Evolutionary conservation across 2,329 filamentous ascomycete species (phyloP).

Genomic region (Tolypocladium inflatum): DNA sequence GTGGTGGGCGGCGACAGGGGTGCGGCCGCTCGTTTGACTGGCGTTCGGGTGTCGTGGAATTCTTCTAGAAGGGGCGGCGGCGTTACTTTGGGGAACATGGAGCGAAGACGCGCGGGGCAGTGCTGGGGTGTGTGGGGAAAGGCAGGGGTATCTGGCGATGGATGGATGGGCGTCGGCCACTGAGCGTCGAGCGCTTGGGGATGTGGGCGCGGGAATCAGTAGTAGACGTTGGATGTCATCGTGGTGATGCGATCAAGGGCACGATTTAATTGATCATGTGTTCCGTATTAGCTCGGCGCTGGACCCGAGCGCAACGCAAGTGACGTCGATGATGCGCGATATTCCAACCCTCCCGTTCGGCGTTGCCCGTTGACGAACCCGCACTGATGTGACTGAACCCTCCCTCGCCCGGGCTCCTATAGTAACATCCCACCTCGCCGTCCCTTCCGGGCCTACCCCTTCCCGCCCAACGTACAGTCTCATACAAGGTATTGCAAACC

Average conservation of each 20-base stretch:
- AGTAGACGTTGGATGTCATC: background rate
- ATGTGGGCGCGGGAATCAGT: background rate
- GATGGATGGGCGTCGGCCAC: background rate
- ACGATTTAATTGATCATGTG: background rate
- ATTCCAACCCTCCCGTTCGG: background rate
- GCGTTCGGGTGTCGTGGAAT: slow-evolving; percentile 17
- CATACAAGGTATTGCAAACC: background rate
- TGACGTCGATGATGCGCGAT: background rate
- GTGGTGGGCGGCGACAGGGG: background rate
- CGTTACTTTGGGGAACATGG: background rate
- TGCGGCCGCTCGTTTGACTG: background rate
- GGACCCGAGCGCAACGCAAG: background rate
- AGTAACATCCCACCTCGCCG: background rate
- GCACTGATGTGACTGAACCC: background rate
- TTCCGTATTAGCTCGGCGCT: background rate
- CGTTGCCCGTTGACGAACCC: background rate
- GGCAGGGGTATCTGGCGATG: background rate
- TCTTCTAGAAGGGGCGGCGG: slow-evolving; percentile 20
- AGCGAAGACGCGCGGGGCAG: background rate
- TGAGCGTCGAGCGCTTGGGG: background rate
- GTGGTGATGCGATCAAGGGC: background rate
- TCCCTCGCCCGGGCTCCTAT: background rate
- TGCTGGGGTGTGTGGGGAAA: background rate
- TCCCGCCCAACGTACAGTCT: background rate
- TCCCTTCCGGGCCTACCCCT: background rate